Base-by-base conservation (phyloP, 1,284 basidiomycete species). In the Cerioporus squamosus region DNA sequence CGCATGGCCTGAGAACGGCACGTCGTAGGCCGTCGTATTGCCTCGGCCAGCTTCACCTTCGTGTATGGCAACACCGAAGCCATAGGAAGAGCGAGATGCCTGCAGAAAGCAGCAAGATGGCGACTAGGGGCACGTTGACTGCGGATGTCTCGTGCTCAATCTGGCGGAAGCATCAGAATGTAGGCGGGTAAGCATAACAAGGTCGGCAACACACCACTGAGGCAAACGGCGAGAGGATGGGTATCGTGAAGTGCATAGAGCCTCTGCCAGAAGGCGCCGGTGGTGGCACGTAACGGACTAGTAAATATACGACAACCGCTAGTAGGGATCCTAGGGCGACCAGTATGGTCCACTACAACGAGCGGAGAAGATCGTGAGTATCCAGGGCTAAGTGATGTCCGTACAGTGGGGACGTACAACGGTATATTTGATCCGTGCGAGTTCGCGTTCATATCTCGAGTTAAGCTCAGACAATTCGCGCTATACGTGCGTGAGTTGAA, bases 141-240 rank as follows among this genome's bases (percentile, higher is more conserved):
- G 80, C 75, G 0, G 86, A 86, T 6, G 80, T 81, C 69, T 88
- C 86, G 45, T 86, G 79, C 60, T 88, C 86, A 20, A 86, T 79
- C 86, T 88, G 56, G 44, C 50, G 31, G 18, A 23, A 15, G 17
- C n/a, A 12, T 36, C 33, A 36, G 33, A 14, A 36, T 4, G 33
- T 12, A 15, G 12, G 33, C 33, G 14, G 12, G 33, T 14, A 1
- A 36, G 33, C n/a, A 5, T 10, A 45, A 44, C 33, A 20, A 52
- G 9, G 26, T 40, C 36, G 44, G 54, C 42, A 38, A 75, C 81
- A 53, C 53, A 88, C 87, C 62, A 88, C 86, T 3, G 86, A 88
- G 2, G 86, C 81, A 63, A 88, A 88, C 0, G 87, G 86, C 0
- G 87, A 88, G 18, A 88, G 66, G 5, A 88, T 82, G 4, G 86